phyloP scores from a whole-genome alignment of 2,329 filamentous ascomycete species.

The Ambrosiella cleistominuta region DNA sequence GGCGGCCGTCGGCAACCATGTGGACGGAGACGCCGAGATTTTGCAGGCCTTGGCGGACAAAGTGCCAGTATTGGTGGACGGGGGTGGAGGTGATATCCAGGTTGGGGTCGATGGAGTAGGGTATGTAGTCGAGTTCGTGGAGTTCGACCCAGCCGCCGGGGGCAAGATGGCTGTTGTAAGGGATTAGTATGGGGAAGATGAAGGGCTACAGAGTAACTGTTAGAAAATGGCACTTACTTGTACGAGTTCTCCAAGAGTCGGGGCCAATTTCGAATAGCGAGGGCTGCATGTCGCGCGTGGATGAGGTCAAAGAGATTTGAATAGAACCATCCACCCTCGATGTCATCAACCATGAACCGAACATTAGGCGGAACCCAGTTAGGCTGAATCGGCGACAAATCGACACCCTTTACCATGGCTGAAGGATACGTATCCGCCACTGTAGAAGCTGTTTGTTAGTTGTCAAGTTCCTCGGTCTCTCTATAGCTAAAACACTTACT shows the following conservation, averaged over 20 bases:
- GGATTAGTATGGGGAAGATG: background rate
- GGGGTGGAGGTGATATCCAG: conserved; percentile 24
- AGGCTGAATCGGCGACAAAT: conserved; percentile 41
- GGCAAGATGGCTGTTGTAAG: conserved; percentile 27
- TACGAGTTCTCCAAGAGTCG: conserved; percentile 28
- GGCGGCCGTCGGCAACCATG: conserved; percentile 23
- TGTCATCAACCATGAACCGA: conserved; percentile 38
- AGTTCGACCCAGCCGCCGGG: conserved; percentile 38
- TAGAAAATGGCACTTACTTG: conserved; percentile 24
- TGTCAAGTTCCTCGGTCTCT: conserved; percentile 13
- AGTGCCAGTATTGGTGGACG: conserved; percentile 29
- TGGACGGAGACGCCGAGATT: conserved; percentile 30
- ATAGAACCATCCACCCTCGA: conserved; percentile 38
- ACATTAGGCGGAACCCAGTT: conserved; percentile 37
- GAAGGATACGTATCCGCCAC: conserved; percentile 26
- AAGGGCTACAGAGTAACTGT: background rate
- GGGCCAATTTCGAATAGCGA: conserved; percentile 39
- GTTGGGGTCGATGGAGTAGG: conserved; percentile 25
- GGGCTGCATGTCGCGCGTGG: conserved; percentile 38
- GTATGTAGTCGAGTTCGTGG: conserved; percentile 35
- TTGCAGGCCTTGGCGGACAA: conserved; percentile 27
- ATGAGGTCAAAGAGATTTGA: conserved; percentile 41
- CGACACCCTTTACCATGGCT: conserved; percentile 32
- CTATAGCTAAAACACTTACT: conserved; percentile 19
- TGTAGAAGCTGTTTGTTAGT: conserved; percentile 13